Evolutionary conservation across 2,329 filamentous ascomycete species (phyloP), one percentile per base, ranked within the genome.

Genomic region (Alternaria novae-zelandiae): DNA sequence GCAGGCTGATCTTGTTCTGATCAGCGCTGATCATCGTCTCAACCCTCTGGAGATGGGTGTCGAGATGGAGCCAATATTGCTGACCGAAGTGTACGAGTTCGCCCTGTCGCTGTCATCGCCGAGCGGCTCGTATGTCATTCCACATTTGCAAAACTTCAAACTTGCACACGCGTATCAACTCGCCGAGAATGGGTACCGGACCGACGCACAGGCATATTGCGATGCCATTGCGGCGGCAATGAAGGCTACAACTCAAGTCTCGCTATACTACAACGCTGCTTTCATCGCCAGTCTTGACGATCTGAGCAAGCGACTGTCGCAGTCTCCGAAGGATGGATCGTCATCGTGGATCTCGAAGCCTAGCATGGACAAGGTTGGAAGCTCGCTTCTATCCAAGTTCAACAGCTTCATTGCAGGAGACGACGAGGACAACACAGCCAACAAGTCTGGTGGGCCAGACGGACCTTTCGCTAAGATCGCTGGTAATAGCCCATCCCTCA

Each of bases 61-160:
- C 67, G 94, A 98, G 72, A 86, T 92, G 7, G 94, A 98, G 75
- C 88, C 93, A 5, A 88, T 97, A n/a, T 84, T 97, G 54, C 86
- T 99, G n/a, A 98, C 93, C 45, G 96, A 99, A 79, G 89, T 97
- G 0, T 98, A 96, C 74, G 96, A 99, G 78, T 98, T 93, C 78
- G 94, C 92, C 0, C 84, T 93, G 11, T 92, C 92, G 10, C 86
- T 98, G 13, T 85, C 90, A 3, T 86, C 86, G 21, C 83, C 69
- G 26, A 62, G 63, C 10, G 80, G 85, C 10, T 80, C 85, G 0
- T 83, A 88, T 32, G 86, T 87, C 44, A 87, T 92, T 61, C 93
- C 95, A 12, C 94, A 99, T 79, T 82, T 99, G 32, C 89, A 96
- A 61, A 89, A 90, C 2, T 98, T 97, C 85, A 99, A 98, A 80